Evolutionary conservation across 331 rosid species (phyloP).

Genomic region (Saraca asoca): DNA sequence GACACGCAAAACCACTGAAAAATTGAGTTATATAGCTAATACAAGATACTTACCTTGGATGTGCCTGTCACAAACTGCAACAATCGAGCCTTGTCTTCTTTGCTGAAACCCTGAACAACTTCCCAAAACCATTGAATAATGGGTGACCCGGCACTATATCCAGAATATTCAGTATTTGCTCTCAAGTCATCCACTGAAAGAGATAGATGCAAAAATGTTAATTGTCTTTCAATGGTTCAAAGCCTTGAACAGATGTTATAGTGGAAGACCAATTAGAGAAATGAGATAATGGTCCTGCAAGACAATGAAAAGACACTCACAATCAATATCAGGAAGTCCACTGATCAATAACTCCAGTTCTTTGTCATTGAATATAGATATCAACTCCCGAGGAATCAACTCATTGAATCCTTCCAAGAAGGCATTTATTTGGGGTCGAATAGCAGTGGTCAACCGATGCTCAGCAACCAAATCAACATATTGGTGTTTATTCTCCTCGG

Average conservation of each 20-base stretch:
- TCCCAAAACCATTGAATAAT: constrained; percentile 99
- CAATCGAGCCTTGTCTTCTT: constrained; percentile 98
- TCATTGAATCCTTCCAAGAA: constrained; percentile 89
- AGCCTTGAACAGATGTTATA: constrained; percentile 3
- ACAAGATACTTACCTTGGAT: constrained; percentile 69
- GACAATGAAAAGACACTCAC: constrained; percentile 48
- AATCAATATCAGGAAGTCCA: constrained; percentile 99
- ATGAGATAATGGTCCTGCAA: neutral
- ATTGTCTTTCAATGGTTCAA: constrained; percentile 17
- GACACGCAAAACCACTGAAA: constrained; percentile 12
- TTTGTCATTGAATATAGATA: constrained; percentile 89
- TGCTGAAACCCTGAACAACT: constrained; percentile 86
- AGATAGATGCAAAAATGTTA: constrained; percentile 14
- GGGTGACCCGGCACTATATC: constrained; percentile 83
- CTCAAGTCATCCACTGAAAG: constrained; percentile 97
- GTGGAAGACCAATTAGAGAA: neutral
- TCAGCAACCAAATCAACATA: constrained; percentile 91
- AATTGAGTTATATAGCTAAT: constrained; percentile 1
- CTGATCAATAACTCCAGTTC: constrained; percentile 93
- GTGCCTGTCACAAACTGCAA: constrained; percentile 99
- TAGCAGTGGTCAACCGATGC: constrained; percentile 94
- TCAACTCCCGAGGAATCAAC: constrained; percentile 66
- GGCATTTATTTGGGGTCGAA: constrained; percentile 95
- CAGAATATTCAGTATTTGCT: constrained; percentile 98
- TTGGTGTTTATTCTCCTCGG: constrained; percentile 92